phyloP scores from a whole-genome alignment of 2,329 filamentous ascomycete species.

The Drechmeria coniospora region DNA sequence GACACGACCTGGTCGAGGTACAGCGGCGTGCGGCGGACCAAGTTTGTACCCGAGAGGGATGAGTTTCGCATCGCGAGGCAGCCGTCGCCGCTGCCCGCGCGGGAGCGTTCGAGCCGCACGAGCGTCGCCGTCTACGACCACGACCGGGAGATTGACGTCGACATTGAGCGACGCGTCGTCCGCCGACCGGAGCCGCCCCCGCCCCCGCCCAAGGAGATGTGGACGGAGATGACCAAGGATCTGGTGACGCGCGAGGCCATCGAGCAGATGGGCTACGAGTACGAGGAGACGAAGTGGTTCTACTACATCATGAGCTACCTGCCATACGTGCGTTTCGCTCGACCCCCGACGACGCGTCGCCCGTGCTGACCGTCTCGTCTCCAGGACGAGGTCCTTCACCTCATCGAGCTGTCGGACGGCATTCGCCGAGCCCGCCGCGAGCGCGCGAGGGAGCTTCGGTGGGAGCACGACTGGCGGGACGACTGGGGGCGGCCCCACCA shows the following conservation, averaged over 20 bases:
- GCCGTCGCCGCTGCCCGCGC: constrained; percentile 13
- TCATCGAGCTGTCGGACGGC: constrained; percentile 69
- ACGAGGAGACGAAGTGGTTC: constrained; percentile 76
- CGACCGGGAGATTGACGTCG: constrained; percentile 34
- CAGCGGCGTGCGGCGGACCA: constrained; percentile 59
- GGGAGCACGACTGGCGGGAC: constrained; percentile 41
- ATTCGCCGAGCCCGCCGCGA: constrained; percentile 51
- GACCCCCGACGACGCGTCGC: not conserved
- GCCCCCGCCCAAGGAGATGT: constrained; percentile 49
- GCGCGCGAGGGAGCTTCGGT: constrained; percentile 37
- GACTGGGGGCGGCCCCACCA: constrained; percentile 30
- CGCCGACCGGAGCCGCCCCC: constrained; percentile 19
- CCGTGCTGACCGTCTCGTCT: not conserved
- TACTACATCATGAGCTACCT: constrained; percentile 92
- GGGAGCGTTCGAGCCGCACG: constrained; percentile 25
- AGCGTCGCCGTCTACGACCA: constrained; percentile 31
- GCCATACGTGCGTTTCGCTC: constrained; percentile 52
- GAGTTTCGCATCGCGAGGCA: constrained; percentile 17
- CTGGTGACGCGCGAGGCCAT: constrained; percentile 78
- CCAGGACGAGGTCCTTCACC: constrained; percentile 72
- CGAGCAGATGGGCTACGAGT: constrained; percentile 70
- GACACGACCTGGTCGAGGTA: constrained; percentile 70
- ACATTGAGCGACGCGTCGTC: constrained; percentile 33
- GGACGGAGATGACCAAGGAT: constrained; percentile 96
- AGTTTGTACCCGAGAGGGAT: constrained; percentile 57